phyloP scores from a whole-genome alignment of 495 filamentous ascomycete genomes.

The Copromyces sp. region DNA sequence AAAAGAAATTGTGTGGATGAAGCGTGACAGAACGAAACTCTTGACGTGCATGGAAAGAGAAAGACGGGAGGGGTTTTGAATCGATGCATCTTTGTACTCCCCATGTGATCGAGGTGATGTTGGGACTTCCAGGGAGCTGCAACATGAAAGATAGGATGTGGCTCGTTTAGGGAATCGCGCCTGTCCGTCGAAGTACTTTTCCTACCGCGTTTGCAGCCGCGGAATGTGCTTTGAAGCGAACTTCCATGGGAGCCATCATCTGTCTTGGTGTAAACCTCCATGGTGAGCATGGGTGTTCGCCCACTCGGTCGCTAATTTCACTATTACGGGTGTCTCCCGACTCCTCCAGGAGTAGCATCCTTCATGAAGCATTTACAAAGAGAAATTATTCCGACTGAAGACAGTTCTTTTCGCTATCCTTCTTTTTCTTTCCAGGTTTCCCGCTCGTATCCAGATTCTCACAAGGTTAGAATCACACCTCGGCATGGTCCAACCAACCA shows the following conservation, averaged over 20 bases:
- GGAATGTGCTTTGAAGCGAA: background rate
- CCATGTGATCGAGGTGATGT: background rate
- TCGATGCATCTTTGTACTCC: background rate
- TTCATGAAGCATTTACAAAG: background rate
- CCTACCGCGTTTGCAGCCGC: background rate
- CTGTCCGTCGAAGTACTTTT: background rate
- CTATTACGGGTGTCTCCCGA: background rate
- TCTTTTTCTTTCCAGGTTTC: background rate
- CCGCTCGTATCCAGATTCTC: background rate
- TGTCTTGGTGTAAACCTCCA: background rate
- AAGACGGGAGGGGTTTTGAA: background rate
- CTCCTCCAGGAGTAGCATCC: background rate
- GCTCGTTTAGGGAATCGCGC: background rate
- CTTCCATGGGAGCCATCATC: background rate
- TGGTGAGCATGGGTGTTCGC: background rate
- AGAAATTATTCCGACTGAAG: background rate
- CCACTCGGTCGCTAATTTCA: background rate
- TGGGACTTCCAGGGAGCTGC: background rate
- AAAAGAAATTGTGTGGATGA: too few relatives aligned
- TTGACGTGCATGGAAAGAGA: background rate
- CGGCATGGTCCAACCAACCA: background rate
- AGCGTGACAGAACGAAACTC: too few relatives aligned
- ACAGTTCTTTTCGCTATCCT: background rate
- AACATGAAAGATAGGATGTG: background rate
- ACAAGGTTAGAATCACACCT: background rate